phyloP scores from a whole-genome alignment of 2,329 filamentous ascomycete genomes.

The Periconia sp. region DNA sequence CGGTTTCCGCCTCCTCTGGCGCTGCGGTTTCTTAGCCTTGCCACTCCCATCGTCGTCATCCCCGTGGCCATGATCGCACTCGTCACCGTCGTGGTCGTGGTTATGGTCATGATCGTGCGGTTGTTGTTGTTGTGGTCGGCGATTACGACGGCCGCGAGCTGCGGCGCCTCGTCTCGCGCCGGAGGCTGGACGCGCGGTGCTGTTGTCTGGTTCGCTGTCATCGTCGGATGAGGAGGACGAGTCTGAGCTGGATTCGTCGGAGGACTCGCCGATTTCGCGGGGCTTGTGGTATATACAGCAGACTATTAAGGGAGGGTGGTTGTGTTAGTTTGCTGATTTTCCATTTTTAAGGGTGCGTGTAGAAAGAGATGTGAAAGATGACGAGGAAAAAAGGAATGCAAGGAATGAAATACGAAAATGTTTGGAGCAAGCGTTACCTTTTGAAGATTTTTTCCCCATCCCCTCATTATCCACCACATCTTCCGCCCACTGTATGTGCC shows the following conservation, averaged over 20 bases:
- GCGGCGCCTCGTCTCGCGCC: constrained; percentile 28
- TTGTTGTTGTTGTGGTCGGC: constrained; percentile 27
- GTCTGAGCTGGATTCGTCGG: constrained; percentile 63
- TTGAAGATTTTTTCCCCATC: constrained; percentile 89
- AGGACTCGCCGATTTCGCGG: constrained; percentile 70
- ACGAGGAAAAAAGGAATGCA: neutral
- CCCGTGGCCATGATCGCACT: constrained; percentile 44
- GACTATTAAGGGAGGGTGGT: constrained; percentile 67
- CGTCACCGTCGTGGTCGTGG: constrained; percentile 14
- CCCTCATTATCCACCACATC: constrained; percentile 95
- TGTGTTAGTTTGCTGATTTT: constrained; percentile 3
- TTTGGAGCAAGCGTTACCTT: constrained; percentile 64
- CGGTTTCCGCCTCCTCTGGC: constrained; percentile 54
- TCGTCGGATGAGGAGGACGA: constrained; percentile 57
- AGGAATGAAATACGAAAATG: too few species aligned
- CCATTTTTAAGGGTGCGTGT: neutral
- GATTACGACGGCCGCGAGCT: constrained; percentile 20
- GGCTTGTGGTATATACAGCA: constrained; percentile 98
- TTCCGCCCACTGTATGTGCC: constrained; percentile 87
- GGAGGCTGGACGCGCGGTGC: constrained; percentile 44
- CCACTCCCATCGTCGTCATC: constrained; percentile 42
- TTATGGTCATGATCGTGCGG: constrained; percentile 25
- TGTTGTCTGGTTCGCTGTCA: constrained; percentile 59
- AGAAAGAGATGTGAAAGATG: neutral
- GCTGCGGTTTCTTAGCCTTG: constrained; percentile 34